A percentile compares a stretch with the other conserved stretches of the same genome.
Evolutionary conservation across 202 grass and related monocot species (phyloP).

Genomic region (Zoysia matrella): DNA sequence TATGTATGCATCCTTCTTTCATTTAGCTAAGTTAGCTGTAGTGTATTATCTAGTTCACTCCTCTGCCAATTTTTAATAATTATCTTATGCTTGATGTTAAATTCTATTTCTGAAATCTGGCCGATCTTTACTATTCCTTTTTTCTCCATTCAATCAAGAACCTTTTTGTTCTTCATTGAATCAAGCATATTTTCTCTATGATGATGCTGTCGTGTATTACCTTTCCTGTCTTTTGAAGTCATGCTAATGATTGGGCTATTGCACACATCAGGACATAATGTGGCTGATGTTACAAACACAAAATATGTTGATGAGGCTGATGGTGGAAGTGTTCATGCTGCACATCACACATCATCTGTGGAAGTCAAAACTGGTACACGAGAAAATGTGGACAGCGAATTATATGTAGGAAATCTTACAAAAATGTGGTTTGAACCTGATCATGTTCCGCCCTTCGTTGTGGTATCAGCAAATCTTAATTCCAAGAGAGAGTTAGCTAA

Average conservation of each 20-base stretch:
- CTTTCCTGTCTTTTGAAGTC: conserved; percentile 16
- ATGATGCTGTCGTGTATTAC: conserved; percentile 8
- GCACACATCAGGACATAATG: conserved; percentile 40
- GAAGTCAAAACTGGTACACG: conserved; percentile 22
- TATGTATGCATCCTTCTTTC: neutral
- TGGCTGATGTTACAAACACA: too few species aligned
- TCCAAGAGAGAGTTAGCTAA: conserved; percentile 7
- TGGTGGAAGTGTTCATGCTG: conserved; percentile 35
- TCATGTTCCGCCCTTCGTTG: conserved; percentile 6
- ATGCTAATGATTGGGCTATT: conserved; percentile 36
- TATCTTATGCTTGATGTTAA: neutral
- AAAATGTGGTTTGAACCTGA: neutral
- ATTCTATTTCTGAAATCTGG: neutral
- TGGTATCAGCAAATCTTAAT: conserved; percentile 9
- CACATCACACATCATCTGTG: conserved; percentile 32
- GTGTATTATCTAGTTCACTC: neutral
- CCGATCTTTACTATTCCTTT: neutral
- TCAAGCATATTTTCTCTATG: conserved; percentile 30
- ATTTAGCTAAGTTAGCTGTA: conserved; percentile 6
- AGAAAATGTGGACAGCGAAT: conserved; percentile 9
- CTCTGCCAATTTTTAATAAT: neutral
- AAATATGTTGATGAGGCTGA: conserved; percentile 20
- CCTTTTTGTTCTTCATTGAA: conserved; percentile 5
- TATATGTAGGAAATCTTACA: neutral
- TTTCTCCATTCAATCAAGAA: neutral